Evolutionary conservation across 1,284 basidiomycete species (phyloP).

Genomic region (Bjerkandera adusta): DNA sequence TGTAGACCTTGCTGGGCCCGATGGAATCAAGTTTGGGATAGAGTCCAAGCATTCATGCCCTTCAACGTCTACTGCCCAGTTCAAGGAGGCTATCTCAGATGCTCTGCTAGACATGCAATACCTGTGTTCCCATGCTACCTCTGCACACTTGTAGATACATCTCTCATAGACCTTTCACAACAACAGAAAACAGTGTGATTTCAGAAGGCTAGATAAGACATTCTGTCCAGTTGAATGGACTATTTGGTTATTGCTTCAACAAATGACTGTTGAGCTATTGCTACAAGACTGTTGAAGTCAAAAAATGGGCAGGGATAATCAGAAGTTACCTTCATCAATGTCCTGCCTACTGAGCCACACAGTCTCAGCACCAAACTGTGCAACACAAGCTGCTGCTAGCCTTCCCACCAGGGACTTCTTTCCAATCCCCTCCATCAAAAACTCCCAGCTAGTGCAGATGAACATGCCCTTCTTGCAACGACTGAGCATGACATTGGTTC

Average conservation of each 20-base stretch:
- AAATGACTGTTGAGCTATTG: not conserved
- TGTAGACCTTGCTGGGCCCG: constrained; percentile 79
- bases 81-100: constrained; percentile 67
- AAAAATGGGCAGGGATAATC: constrained; percentile 1
- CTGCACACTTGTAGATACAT: constrained; percentile 18
- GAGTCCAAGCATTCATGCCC: constrained; percentile 82
- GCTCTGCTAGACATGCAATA: constrained; percentile 74
- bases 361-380: constrained; percentile 27
- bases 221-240: constrained; percentile 11
- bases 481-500: constrained; percentile 70
- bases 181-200: constrained; percentile 1
- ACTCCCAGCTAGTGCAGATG: constrained; percentile 55
- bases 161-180: not conserved
- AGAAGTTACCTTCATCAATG: constrained; percentile 37
- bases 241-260: constrained; percentile 5
- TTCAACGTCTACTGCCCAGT: constrained; percentile 69
- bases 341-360: constrained; percentile 43
- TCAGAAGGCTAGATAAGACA: constrained; percentile 5
- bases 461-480: constrained; percentile 68
- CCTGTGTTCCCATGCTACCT: constrained; percentile 36
- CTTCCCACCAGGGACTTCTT: constrained; percentile 44
- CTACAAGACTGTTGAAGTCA: constrained; percentile 5
- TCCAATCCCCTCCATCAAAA: constrained; percentile 46
- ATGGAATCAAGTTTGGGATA: constrained; percentile 91
- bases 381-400: constrained; percentile 38